A percentile compares a stretch with the other conserved stretches of the same genome.
Evolutionary conservation across 345 rosid genomes (phyloP).

Genomic region (Mercurialis annua): DNA sequence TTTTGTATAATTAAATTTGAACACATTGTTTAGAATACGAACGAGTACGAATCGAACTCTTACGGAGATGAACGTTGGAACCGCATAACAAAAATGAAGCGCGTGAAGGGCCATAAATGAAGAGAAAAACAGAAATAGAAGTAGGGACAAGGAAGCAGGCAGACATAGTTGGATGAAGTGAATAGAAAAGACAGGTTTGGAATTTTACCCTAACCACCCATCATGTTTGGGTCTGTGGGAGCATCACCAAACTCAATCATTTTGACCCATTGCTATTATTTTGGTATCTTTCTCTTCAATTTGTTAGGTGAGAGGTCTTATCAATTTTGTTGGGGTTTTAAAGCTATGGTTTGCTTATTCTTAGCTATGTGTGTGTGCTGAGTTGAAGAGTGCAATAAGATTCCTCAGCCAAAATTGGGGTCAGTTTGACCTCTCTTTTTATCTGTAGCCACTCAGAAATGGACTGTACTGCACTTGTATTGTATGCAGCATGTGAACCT

Average conservation of each 20-base stretch:
- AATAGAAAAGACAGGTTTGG: conserved; percentile 15
- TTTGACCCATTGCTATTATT: background rate
- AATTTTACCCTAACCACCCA: conserved; percentile 48
- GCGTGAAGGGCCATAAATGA: background rate
- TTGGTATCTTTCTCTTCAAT: background rate
- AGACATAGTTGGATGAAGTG: background rate
- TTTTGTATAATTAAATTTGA: too few relatives aligned
- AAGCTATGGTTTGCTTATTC: too few relatives aligned
- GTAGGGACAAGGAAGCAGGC: conserved; percentile 7
- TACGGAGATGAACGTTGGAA: too few relatives aligned
- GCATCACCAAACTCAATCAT: conserved; percentile 32
- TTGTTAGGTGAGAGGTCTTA: too few relatives aligned
- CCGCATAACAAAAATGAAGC: too few relatives aligned
- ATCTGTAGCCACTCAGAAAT: conserved; percentile 29
- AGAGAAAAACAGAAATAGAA: background rate
- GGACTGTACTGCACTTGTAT: conserved; percentile 43
- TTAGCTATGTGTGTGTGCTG: background rate
- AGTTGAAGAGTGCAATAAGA: background rate
- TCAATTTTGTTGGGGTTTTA: too few relatives aligned
- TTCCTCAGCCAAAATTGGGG: background rate
- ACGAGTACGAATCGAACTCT: too few relatives aligned
- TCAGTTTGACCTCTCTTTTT: conserved; percentile 12
- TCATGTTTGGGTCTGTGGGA: conserved; percentile 42
- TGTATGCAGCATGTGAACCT: conserved; percentile 39
- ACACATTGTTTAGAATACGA: too few relatives aligned